Evolutionary conservation across 1,139 yeast genomes (phyloP).

Genomic region (Kodamaea sp.): DNA sequence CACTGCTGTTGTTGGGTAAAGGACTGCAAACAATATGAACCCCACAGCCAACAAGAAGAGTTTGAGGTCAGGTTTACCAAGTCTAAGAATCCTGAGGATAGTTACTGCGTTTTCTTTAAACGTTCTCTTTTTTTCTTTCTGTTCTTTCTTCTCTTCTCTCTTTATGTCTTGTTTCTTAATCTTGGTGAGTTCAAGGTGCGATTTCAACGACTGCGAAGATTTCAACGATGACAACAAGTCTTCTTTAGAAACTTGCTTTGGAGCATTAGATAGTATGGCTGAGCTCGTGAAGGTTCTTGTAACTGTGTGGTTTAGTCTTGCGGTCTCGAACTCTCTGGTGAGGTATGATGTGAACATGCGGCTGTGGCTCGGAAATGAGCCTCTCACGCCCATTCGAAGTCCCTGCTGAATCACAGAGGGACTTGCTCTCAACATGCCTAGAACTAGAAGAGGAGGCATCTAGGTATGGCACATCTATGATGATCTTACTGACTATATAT

Average conservation of each 20-base stretch:
- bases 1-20: conserved; percentile 49
- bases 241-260: conserved; percentile 3
- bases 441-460: conserved; percentile 1
- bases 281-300: conserved; percentile 3
- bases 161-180: conserved; percentile 28
- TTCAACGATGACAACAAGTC: conserved; percentile 12
- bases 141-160: conserved; percentile 36
- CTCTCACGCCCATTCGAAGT: conserved; percentile 1
- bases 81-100: conserved; percentile 36
- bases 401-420: conserved; percentile 1
- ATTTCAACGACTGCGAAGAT: conserved; percentile 25
- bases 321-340: background rate
- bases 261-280: conserved; percentile 2
- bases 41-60: conserved; percentile 43
- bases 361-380: background rate
- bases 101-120: conserved; percentile 39
- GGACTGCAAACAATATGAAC: conserved; percentile 47
- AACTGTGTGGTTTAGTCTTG: background rate
- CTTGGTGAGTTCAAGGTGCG: conserved; percentile 32
- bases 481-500: no score
- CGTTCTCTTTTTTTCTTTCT: conserved; percentile 26
- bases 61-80: conserved; percentile 44
- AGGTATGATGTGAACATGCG: background rate
- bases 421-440: background rate
- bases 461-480: background rate